Percentiles rank a stretch among this genome's conserved stretches.
Conservation (phyloP, 208 protist genomes). For the Phytomonas serpens region DNA sequence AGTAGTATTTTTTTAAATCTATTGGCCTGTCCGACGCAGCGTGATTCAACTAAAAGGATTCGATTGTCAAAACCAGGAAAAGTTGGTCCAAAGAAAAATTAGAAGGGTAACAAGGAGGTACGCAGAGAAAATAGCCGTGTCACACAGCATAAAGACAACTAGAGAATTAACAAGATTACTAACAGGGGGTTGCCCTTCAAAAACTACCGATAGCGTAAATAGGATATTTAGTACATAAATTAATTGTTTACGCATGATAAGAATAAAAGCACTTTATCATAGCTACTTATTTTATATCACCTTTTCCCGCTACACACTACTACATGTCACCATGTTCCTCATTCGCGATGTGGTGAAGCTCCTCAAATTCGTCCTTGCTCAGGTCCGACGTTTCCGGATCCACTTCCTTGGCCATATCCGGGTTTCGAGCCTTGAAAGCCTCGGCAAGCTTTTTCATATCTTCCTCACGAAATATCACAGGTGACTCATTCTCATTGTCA, state of each 20-base stretch:
- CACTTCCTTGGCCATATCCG: constrained; percentile 28
- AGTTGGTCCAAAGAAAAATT: background rate
- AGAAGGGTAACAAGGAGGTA: too few species aligned
- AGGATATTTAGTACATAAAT: background rate
- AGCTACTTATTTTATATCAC: background rate
- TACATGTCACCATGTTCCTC: constrained; percentile 1
- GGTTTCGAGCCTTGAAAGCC: constrained; percentile 37
- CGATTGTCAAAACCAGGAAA: background rate
- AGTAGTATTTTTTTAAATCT: constrained; percentile 3
- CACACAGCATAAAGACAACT: background rate
- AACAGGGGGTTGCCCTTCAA: background rate
- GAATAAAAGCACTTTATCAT: background rate
- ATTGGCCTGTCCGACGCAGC: background rate
- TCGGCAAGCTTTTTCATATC: constrained; percentile 52
- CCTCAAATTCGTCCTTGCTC: constrained; percentile 46
- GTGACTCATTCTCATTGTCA: constrained; percentile 28
- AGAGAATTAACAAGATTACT: constrained; percentile 6
- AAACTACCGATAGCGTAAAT: background rate
- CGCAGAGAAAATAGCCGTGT: constrained; percentile 2
- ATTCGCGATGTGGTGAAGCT: constrained; percentile 20
- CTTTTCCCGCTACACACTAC: background rate
- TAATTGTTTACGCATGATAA: background rate
- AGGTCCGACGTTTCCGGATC: constrained; percentile 50
- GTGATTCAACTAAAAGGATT: background rate
- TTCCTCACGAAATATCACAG: constrained; percentile 55